Evolutionary conservation across 768 basidiomycete genomes (phyloP).

Genomic region (Naematelia encephala): DNA sequence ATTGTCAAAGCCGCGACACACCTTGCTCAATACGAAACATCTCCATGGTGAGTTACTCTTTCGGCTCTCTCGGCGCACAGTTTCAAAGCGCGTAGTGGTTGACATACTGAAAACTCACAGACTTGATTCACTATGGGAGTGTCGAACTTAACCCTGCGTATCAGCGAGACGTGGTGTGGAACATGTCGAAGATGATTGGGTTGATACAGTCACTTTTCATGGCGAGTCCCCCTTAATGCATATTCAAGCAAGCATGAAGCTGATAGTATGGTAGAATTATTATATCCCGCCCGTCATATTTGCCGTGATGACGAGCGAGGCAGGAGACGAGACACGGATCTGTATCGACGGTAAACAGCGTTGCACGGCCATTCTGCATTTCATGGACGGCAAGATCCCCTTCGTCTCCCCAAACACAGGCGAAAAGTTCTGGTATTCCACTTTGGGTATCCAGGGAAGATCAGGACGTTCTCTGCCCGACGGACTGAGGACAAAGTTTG

Average conservation of each 20-base stretch:
- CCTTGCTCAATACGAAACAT: constrained; percentile 15
- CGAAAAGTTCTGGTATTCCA: constrained; percentile 27
- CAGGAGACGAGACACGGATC: constrained; percentile 13
- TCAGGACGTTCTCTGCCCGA: constrained; percentile 16
- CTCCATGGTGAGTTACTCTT: constrained; percentile 28
- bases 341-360: constrained; percentile 47
- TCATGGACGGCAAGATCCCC: constrained; percentile 41
- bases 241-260: no score
- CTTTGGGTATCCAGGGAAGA: not conserved
- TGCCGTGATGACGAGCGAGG: constrained; percentile 12
- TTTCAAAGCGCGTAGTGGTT: not conserved
- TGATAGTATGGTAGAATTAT: constrained; percentile 29
- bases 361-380: constrained; percentile 29
- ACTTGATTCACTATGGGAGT: constrained; percentile 28
- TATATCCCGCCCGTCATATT: constrained; percentile 42
- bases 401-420: constrained; percentile 25
- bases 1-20: constrained; percentile 15
- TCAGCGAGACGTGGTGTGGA: constrained; percentile 47
- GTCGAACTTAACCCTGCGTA: constrained; percentile 32
- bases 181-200: constrained; percentile 25
- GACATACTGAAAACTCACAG: constrained; percentile 10
- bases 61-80: not conserved
- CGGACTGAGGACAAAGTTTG: constrained; percentile 26
- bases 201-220: constrained; percentile 42
- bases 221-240: constrained; percentile 16